These are phyloP conservation scores for Fabrea salina DNA, from an alignment of 169 alveolate genomes.

Conservation along the genomic window DNA sequence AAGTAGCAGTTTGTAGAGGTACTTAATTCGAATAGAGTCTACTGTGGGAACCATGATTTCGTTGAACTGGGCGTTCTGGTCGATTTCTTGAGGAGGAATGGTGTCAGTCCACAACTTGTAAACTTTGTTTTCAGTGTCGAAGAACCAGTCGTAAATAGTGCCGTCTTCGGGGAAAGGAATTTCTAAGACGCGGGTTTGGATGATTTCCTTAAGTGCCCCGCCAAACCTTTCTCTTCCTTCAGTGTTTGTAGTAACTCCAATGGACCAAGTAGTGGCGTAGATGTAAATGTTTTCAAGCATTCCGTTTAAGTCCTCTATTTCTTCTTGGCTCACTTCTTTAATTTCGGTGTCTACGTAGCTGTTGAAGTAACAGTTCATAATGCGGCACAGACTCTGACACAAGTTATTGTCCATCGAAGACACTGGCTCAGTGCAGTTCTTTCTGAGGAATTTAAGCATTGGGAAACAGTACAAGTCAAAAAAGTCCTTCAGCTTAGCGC, in stretches of 20 bases:
- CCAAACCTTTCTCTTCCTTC: slow-evolving; percentile 77
- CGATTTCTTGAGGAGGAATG: slow-evolving; percentile 69
- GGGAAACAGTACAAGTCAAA: slow-evolving; percentile 67
- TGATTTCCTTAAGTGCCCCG: slow-evolving; percentile 59
- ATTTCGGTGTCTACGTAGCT: slow-evolving; percentile 77
- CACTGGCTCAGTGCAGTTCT: slow-evolving; percentile 80
- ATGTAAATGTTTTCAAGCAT: slow-evolving; percentile 70
- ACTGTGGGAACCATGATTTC: slow-evolving; percentile 90
- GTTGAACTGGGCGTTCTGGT: slow-evolving; percentile 78
- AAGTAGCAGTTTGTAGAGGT: slow-evolving; percentile 68
- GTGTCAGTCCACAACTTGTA: slow-evolving; percentile 86
- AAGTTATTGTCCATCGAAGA: slow-evolving; percentile 84
- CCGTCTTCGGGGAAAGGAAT: slow-evolving; percentile 71
- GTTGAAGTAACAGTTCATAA: slow-evolving; percentile 82
- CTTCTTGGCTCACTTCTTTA: slow-evolving; percentile 69
- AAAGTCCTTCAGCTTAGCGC: slow-evolving; percentile 48
- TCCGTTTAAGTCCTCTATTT: slow-evolving; percentile 66
- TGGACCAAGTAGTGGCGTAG: slow-evolving; percentile 85
- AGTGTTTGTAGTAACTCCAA: slow-evolving; percentile 85
- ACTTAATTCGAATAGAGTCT: slow-evolving; percentile 87
- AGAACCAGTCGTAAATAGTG: slow-evolving; percentile 81
- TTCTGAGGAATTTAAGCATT: slow-evolving; percentile 73
- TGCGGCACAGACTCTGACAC: slow-evolving; percentile 67
- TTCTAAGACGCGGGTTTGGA: slow-evolving; percentile 43
- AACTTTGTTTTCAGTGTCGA: slow-evolving; percentile 63